Evolutionary conservation across 495 filamentous ascomycete species (phyloP).

Genomic region (Podospora didyma): DNA sequence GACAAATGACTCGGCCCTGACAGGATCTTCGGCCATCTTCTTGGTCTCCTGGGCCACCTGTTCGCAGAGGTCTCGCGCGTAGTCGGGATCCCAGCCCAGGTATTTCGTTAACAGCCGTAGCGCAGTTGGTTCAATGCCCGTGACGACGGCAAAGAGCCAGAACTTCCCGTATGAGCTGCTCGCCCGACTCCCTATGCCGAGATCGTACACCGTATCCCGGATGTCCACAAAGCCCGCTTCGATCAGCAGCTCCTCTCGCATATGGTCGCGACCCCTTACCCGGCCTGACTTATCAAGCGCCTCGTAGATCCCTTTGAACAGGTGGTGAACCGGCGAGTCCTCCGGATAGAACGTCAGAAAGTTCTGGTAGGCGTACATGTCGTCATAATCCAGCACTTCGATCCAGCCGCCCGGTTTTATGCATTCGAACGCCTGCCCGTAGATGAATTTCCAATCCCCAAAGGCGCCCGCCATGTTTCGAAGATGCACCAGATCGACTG

Average conservation of each 20-base stretch:
- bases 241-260: constrained; percentile 46
- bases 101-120: constrained; percentile 58
- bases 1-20: constrained; percentile 36
- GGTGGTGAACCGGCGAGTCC: constrained; percentile 32
- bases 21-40: constrained; percentile 38
- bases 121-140: constrained; percentile 59
- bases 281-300: constrained; percentile 42
- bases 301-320: constrained; percentile 33
- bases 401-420: constrained; percentile 64
- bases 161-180: constrained; percentile 59
- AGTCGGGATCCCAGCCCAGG: constrained; percentile 51
- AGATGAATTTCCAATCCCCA: constrained; percentile 57
- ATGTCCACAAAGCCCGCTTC: constrained; percentile 62
- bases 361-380: constrained; percentile 31
- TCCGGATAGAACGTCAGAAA: constrained; percentile 38
- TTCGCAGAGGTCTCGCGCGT: constrained; percentile 53
- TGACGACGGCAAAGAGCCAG: constrained; percentile 59
- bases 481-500: constrained; percentile 65
- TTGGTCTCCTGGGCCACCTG: constrained; percentile 51
- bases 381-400: constrained; percentile 56
- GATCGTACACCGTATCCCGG: constrained; percentile 46
- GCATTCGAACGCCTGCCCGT: constrained; percentile 55
- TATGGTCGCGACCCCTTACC: constrained; percentile 51
- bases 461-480: constrained; percentile 63
- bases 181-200: constrained; percentile 55